Evolutionary conservation across 2,329 filamentous ascomycete species (phyloP).

Genomic region (Cladosporium phlei): DNA sequence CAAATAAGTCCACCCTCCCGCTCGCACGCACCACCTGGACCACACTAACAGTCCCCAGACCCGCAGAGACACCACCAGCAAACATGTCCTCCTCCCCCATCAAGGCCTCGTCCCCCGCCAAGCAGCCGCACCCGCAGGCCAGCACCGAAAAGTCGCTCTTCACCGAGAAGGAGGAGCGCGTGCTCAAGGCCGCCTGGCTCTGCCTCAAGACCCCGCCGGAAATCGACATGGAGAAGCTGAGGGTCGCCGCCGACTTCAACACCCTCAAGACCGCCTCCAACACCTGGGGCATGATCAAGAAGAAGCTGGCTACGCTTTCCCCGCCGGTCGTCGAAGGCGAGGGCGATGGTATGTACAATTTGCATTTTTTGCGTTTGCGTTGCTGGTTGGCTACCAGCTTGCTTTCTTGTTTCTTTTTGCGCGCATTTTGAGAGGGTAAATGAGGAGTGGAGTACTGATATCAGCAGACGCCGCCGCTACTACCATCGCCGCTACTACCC

Average conservation of each 20-base stretch:
- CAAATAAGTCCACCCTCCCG: too few species aligned
- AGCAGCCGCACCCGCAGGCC: too few species aligned
- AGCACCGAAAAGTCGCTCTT: slow-evolving; percentile 20
- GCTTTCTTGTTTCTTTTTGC: too few species aligned
- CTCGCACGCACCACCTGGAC: too few species aligned
- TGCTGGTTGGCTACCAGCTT: too few species aligned
- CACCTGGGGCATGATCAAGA: slow-evolving; percentile 33
- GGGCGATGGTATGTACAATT: slow-evolving; percentile 16
- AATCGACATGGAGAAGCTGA: slow-evolving; percentile 30
- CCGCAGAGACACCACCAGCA: not conserved
- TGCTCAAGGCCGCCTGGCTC: slow-evolving; percentile 27
- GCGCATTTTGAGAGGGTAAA: too few species aligned
- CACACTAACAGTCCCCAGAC: too few species aligned
- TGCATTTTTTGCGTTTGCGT: too few species aligned
- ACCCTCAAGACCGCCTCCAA: slow-evolving; percentile 31
- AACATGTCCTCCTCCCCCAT: slow-evolving; percentile 11
- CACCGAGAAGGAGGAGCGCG: slow-evolving; percentile 26
- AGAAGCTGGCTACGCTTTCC: slow-evolving; percentile 25
- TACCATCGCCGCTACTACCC: not conserved
- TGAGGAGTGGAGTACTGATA: too few species aligned
- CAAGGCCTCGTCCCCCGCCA: slow-evolving; percentile 10
- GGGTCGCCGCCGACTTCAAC: slow-evolving; percentile 26
- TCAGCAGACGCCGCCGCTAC: too few species aligned
- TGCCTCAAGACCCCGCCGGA: slow-evolving; percentile 32
- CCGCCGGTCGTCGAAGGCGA: not conserved